Percentiles rank a stretch among this genome's conserved stretches.
These are phyloP conservation scores for Brassica cretica DNA, from an alignment of 345 rosid species.

Conservation along the genomic window DNA sequence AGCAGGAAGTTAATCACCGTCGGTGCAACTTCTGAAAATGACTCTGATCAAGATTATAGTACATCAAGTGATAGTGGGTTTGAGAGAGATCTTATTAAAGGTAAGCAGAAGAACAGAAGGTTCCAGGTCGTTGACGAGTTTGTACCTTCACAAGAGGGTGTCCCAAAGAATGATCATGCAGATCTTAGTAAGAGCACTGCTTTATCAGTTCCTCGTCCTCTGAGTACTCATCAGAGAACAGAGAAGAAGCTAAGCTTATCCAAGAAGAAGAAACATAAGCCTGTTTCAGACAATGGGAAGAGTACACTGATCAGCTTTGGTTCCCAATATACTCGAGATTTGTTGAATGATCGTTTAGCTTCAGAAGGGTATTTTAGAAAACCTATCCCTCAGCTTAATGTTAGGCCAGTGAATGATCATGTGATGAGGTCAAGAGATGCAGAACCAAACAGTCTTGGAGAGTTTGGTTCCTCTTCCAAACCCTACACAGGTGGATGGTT, in stretches of 20 bases:
- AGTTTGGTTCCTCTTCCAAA: conserved; percentile 42
- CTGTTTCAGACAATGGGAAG: conserved; percentile 38
- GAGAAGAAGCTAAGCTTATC: conserved; percentile 45
- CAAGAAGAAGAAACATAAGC: conserved; percentile 56
- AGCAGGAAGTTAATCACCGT: conserved; percentile 21
- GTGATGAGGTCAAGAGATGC: conserved; percentile 37
- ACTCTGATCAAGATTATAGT: conserved; percentile 40
- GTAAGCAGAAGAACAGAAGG: conserved; percentile 58
- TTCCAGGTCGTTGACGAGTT: conserved; percentile 41
- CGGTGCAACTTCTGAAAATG: conserved; percentile 26
- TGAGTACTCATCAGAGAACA: conserved; percentile 35
- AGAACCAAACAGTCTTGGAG: conserved; percentile 39
- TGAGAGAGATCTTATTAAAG: conserved; percentile 42
- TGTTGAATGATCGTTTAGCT: conserved; percentile 42
- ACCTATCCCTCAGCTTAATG: conserved; percentile 37
- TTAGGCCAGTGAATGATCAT: conserved; percentile 43
- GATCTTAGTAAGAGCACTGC: conserved; percentile 35
- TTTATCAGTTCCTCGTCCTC: conserved; percentile 36
- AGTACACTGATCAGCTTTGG: conserved; percentile 39
- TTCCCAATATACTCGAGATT: conserved; percentile 40
- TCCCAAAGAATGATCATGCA: not conserved
- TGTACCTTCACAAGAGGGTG: conserved; percentile 32
- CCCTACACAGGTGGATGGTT: conserved; percentile 40
- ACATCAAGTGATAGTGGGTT: conserved; percentile 41
- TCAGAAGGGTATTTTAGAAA: conserved; percentile 42